Base-by-base conservation (phyloP, 495 filamentous ascomycete species). In the Aspergillus sclerotioniger region DNA sequence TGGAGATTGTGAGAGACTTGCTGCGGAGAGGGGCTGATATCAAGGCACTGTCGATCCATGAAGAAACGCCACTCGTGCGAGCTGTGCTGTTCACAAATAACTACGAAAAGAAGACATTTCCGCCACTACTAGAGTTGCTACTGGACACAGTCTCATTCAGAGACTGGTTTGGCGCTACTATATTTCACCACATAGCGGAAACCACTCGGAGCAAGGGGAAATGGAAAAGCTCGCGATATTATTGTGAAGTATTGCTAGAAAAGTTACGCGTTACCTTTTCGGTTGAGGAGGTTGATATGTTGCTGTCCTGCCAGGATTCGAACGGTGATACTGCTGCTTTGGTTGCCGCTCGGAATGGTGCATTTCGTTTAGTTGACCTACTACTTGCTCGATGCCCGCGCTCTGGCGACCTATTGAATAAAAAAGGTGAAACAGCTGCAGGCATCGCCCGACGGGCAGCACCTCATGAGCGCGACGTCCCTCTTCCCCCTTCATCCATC, bases 11-110 rank as follows among this genome's bases (percentile, higher is more conserved):
- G 54, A 89, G 86, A 67, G 85, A 93, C 64, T 76, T 98, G 4
- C 85, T 93, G 57, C 80, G 82, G 12, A 89, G 90, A 52, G 85
- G 86, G 33, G 92, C 92, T 9, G 82, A 84, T 53, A 51, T 73
- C 13, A 83, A 82, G 31, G 79, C 82, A 7, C 77, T 84, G 48
- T 93, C 92, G 44, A 75, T 84, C 17, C 87, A 90, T 49, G 92
- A 92, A 53, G 94, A 98, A 71, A 97, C 95, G 0, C 92, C 95
- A 0, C 81, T 98, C 46, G 96, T 98, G 80, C 87, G 92, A n/a
- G 87, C 89, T 15, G 92, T 98, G 29, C 78, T 92, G 55, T 98
- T 98, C 65, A 97, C 92, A 35, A 98, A 98, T 69, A 95, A 93
- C 65, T 91, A 88, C 70, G 93, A 97, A 64, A 94, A 90, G 69